phyloP scores from a whole-genome alignment of 2,329 filamentous ascomycete species.

The Aspergillus clavatus region DNA sequence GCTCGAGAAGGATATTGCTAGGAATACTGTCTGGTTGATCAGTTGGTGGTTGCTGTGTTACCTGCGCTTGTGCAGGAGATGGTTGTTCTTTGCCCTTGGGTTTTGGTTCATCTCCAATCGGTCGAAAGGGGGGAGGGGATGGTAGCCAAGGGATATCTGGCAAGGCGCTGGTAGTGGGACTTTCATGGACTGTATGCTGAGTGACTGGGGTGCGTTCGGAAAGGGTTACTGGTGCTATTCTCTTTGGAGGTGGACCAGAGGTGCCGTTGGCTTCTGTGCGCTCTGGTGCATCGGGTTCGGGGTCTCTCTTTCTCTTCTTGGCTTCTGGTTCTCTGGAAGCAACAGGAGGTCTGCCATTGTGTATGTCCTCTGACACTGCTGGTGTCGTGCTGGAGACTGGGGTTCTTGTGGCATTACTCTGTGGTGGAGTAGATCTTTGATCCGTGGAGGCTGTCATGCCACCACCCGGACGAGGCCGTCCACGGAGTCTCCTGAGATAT shows the following conservation, averaged over 20 bases:
- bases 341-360: not conserved
- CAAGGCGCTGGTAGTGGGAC: not conserved
- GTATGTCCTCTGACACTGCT: constrained; percentile 6
- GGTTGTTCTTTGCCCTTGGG: not conserved
- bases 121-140: not conserved
- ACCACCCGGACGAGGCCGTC: constrained; percentile 34
- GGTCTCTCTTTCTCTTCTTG: constrained; percentile 22
- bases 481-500: constrained; percentile 40
- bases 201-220: constrained; percentile 1
- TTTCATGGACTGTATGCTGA: not conserved
- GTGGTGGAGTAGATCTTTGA: not conserved
- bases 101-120: not conserved
- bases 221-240: constrained; percentile 3
- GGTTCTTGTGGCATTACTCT: constrained; percentile 5
- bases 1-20: constrained; percentile 23
- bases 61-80: not conserved
- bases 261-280: not conserved
- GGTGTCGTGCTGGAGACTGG: constrained; percentile 2
- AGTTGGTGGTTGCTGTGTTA: not conserved
- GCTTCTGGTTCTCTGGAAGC: constrained; percentile 1
- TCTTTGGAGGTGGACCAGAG: constrained; percentile 8
- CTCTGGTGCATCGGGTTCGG: constrained; percentile 1
- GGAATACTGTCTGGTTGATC: constrained; percentile 12
- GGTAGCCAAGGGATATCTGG: not conserved
- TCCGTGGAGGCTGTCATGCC: constrained; percentile 12